Base-by-base conservation (phyloP, 352 stramenopile species). In the Phytophthora pini region DNA sequence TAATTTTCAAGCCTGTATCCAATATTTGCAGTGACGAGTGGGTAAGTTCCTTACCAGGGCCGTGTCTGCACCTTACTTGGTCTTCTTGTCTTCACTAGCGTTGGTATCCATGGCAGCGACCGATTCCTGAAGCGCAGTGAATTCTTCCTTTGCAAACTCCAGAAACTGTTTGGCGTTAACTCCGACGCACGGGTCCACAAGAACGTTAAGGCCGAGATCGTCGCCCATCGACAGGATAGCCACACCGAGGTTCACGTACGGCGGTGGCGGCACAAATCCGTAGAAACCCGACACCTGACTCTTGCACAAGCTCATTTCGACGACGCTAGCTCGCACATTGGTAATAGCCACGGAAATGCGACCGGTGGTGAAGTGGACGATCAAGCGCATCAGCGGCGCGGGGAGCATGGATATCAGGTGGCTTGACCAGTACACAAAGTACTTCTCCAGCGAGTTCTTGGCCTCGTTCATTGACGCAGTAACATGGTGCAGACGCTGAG, bases 381-480 rank as follows among this genome's bases (percentile, higher is more conserved):
- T 60, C 17, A 58, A 65, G 6, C 78, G 74, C 57, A 90, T 87
- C 44, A 93, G 48, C 38, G 67, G 64, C 1, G 71, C 66, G 9
- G 84, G 84, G 17, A 93, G 56, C 60, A 75, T 70, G n/a, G 84
- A 79, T 15, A 93, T 49, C 1, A 88, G 11, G 61, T 88, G 76
- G 56, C 65, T 90, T 15, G 73, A 75, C 45, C 57, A 74, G 69
- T 91, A 93, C 52, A 85, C 85, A 40, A 94, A 92, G 39, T 80
- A 60, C 69, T 93, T 92, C 57, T 92, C 86, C 36, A 91, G 68
- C 60, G 86, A 93, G 46, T 87, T 80, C 61, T 94, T 94, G 64
- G 82, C 84, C 43, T 91, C 86, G 61, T 77, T 79, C 82, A 94
- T 92, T 20, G 80, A 68, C 48, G 24, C 13, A 17, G 71, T 81